Conservation (phyloP, 352 stramenopile genomes). For the Phytophthora lateralis region DNA sequence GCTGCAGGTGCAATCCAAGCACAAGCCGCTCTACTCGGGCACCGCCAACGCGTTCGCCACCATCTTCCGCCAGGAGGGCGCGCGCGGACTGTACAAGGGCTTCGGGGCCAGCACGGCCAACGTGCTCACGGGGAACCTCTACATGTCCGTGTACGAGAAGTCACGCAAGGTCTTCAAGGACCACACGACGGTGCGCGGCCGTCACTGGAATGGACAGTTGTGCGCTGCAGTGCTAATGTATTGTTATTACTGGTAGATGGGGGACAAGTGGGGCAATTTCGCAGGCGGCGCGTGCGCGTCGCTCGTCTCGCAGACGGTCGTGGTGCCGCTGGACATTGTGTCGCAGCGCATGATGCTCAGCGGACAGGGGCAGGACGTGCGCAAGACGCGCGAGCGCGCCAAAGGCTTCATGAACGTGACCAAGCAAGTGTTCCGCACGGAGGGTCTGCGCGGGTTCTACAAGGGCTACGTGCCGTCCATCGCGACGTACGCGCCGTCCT, state of each 20-base stretch:
- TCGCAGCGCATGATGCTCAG: conserved; percentile 91
- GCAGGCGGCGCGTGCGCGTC: conserved; percentile 75
- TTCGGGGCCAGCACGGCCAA: conserved; percentile 89
- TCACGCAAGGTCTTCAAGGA: conserved; percentile 73
- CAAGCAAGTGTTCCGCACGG: conserved; percentile 62
- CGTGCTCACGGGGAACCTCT: conserved; percentile 88
- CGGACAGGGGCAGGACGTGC: conserved; percentile 68
- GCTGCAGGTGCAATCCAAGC: conserved; percentile 82
- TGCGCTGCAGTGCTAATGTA: not conserved
- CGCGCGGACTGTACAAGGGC: conserved; percentile 85
- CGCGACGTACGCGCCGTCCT: conserved; percentile 86
- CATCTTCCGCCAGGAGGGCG: conserved; percentile 79
- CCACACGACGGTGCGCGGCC: conserved; percentile 45
- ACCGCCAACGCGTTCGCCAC: conserved; percentile 87
- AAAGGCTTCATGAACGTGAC: conserved; percentile 67
- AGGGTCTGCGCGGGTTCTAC: conserved; percentile 85
- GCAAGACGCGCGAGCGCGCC: conserved; percentile 59
- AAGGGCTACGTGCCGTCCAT: conserved; percentile 85
- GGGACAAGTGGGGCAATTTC: conserved; percentile 80
- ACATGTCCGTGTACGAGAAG: conserved; percentile 90
- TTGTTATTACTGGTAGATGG: conserved; percentile 35
- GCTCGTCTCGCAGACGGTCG: conserved; percentile 84
- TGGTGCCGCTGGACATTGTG: conserved; percentile 89
- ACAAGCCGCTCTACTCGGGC: conserved; percentile 73
- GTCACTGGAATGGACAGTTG: not conserved